Evolutionary conservation across 805 yeast genomes (phyloP), one percentile per base, ranked within the genome.

Genomic region (Brettanomyces sp.): DNA sequence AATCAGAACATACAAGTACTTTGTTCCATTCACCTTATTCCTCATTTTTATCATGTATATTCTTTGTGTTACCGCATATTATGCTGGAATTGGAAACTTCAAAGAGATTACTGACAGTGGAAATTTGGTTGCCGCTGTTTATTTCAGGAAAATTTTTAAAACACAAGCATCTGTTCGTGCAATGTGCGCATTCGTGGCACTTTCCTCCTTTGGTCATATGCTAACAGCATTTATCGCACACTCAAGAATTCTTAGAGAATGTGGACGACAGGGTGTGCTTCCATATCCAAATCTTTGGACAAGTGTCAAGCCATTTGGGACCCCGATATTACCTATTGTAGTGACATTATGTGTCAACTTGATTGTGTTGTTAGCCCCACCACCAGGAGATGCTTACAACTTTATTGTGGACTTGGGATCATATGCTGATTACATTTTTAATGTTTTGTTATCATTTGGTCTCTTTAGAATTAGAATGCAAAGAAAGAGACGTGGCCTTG

Each of bases 361-460:
- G 37, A 70, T 86, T 44, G 80, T 88, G 42, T 77, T 87, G 49
- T 58, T 85, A 41, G 93, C 91, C 4, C 86, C 87, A 38, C 91
- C 93, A 18, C 85, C 90, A 24, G 95, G 93, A 47, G 95, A 85
- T 59, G 95, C 95, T 42, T 86, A 85, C 68, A 82, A 84, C 63
- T 83, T 87, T 60, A 78, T 86, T 53, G 62, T 84, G 63, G 85
- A 87, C 64, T 71, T 87, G 68, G 82, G 85, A 55, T 80, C 91
- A 2, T 86, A 86, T 62, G 91, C 95, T 43, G 74, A 81, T 67
- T 82, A 86, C 57, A 81, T 86, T 43, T 82, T 86, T 56, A 82
- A 85, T 61, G 67, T 80, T 30, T 69, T 71, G 39, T 79, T 86
- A 36, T 80, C 84, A 14, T 56, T 73, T 44, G 95, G 85, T 18